Base-by-base conservation (phyloP, 495 filamentous ascomycete species). In the Penicillium salamii region DNA sequence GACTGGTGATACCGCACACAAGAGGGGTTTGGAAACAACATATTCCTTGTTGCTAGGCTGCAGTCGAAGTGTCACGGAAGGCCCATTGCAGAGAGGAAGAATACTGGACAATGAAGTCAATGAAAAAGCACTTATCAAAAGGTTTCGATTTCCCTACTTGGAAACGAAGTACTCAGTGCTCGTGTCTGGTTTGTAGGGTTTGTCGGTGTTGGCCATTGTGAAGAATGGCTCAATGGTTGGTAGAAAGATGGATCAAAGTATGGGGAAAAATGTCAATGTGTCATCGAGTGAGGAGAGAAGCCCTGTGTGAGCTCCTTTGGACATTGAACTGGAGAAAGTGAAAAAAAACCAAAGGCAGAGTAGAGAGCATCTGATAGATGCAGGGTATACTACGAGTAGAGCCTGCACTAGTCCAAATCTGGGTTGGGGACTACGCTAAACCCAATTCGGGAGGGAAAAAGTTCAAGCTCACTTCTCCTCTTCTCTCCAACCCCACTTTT, bases 1-100 rank as follows among this genome's bases (percentile, higher is more conserved):
- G 44, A 52, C 52, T 31, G 49, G 18, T 0, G 62, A 63, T 32
- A 58, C 32, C n/a, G 50, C 45, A 54, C 59, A 67, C 33, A 65
- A 54, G 31, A 63, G 56, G 14, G 32, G 17, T 49, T 61, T 63
- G 7, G 57, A 57, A 40, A 63, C 21, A 19, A 41, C 51, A 40
- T 55, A 63, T 59, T 67, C 59, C 15, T 39, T 11, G 23, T 55
- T 47, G 15, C 23, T 45, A 13, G 50, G 21, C 15, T 46, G n/a
- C 5, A 54, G 19, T 52, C 48, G 32, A 21, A 55, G 36, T 29
- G 21, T 56, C 1, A 56, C 32, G 0, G 7, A 1, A 3, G 53
- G 43, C 0, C 38, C 48, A 0, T 51, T 37, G 12, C 43, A 44
- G 4, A 52, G 48, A 0, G 37, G 42, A 42, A 55, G 56, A 33